Evolutionary conservation across 192 early-diverging fungal genomes (phyloP), one percentile per base, ranked within the genome.

Genomic region (Coemansia sp.): DNA sequence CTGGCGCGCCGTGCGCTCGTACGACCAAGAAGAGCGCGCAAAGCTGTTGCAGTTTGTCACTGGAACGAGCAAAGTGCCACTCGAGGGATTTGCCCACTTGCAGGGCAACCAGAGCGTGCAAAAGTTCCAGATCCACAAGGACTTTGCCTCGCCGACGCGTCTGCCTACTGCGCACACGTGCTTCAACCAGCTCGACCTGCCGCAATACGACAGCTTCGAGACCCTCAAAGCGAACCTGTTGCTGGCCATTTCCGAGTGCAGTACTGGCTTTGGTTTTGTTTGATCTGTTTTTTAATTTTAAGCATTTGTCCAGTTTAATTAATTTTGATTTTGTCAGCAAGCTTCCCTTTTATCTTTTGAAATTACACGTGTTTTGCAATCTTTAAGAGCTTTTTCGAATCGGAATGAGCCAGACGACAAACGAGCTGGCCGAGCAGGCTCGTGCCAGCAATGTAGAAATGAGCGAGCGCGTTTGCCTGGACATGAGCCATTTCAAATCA

Each of bases 111-210:
- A 88, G 62, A 95, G 97, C 32, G 85, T 96, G 15, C 95, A 97
- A 75, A 96, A 96, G 85, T 99, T 99, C 87, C 95, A 97, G 82
- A 96, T 99, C 69, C 94, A 97, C 83, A 96, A 94, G 79, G 95
- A 96, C 79, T 96, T 93, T 85, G 75, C 87, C 11, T 90, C 89
- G 4, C 84, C 89, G 5, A 84, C 87, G 37, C 86, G 97, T n/a
- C 83, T 98, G 24, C 97, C 97, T 14, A 93, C 91, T 15, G 97
- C 97, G 11, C 97, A 98, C 73, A 98, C 97, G 49, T 98, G 97
- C 75, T 99, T 99, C 81, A 99, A 99, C 73, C 97, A 99, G 86
- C 78, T 99, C 25, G 97, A 99, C 72, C 69, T 99, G 53, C 97
- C 97, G 23, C 82, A 89, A 60, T 99, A 96, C 62, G 92, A 93